Evolutionary conservation across 2,329 filamentous ascomycete genomes (phyloP), one percentile per base, ranked within the genome.

Genomic region (Capronia americana): DNA sequence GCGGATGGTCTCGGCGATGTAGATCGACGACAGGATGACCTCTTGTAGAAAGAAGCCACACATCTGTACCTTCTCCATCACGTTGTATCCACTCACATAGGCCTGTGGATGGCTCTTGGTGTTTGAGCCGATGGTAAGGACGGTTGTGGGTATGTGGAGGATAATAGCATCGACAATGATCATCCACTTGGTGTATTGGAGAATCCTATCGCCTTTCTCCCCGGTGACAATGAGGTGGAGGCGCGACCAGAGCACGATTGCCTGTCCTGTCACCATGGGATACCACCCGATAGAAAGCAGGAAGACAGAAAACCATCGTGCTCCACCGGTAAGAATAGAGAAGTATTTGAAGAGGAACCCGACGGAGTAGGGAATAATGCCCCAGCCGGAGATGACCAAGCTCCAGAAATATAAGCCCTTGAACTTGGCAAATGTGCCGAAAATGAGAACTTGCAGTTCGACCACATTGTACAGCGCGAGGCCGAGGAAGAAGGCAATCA

Each of bases 31-130:
- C 57, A 87, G 80, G 67, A 85, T 78, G 58, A 83, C 78, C 65
- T 87, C 85, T 70, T 87, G 85, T 12, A 86, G 61, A 70, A 83
- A 86, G 71, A 87, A 87, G 7, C 84, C 77, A 5, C 83, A 84
- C 73, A 87, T 82, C 71, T 87, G 84, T 20, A 87, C 79, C 73
- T 84, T 84, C 69, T 87, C 85, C 77, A 84, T 80, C 38, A 81
- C 72, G 51, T 80, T 79, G 72, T 82, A 83, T 6, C 77, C 79
- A 3, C 63, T 64, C 20, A 75, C 73, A 65, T 76, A 81, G 12
- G 65, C 60, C 41, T 63, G 20, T 5, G 61, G 64, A 14, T 69
- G 51, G 12, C 60, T 62, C 11, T 70, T 58, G 24, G 61, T 28
- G 67, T 82, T 82, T 50, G 76, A 77, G 48, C 80, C 80, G 65